These are phyloP conservation scores for Aplosporella prunicola DNA, from an alignment of 2,329 filamentous ascomycete species.

Conservation along the genomic window DNA sequence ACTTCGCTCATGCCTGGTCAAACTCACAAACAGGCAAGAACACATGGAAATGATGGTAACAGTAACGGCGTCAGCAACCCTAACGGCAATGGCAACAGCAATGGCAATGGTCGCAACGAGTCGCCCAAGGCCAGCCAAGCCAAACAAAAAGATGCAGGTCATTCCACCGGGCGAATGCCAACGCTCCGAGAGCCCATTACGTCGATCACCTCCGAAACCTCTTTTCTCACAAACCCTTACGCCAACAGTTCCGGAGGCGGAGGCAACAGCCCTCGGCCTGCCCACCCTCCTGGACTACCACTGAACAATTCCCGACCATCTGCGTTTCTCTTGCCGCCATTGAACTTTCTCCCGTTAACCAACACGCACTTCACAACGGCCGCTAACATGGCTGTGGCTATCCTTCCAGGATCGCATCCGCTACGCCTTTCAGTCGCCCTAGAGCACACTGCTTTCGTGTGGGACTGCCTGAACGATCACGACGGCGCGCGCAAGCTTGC, in stretches of 20 bases:
- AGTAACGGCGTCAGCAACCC: not conserved
- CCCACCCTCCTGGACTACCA: constrained; percentile 35
- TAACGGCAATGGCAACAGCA: not conserved
- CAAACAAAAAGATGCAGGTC: constrained; percentile 3
- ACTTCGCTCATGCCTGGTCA: no score
- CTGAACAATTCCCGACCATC: constrained; percentile 30
- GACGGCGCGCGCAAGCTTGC: constrained; percentile 69
- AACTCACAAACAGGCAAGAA: no score
- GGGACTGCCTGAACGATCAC: constrained; percentile 80
- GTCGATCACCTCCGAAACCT: constrained; percentile 41
- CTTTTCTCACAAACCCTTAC: constrained; percentile 43
- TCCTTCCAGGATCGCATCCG: constrained; percentile 82
- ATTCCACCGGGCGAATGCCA: constrained; percentile 23
- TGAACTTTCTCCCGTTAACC: constrained; percentile 77
- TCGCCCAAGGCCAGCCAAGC: constrained; percentile 9
- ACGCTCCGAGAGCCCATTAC: constrained; percentile 39
- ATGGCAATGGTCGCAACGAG: not conserved
- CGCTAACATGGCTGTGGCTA: constrained; percentile 58
- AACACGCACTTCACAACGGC: constrained; percentile 73
- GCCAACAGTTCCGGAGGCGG: constrained; percentile 20
- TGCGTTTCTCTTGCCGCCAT: constrained; percentile 68
- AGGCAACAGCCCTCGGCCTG: constrained; percentile 9
- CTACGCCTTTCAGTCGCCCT: constrained; percentile 82
- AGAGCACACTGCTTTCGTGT: constrained; percentile 86
- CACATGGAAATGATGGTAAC: not conserved